Conservation (phyloP, 495 filamentous ascomycete species). For the Penicillium coprophilum region DNA sequence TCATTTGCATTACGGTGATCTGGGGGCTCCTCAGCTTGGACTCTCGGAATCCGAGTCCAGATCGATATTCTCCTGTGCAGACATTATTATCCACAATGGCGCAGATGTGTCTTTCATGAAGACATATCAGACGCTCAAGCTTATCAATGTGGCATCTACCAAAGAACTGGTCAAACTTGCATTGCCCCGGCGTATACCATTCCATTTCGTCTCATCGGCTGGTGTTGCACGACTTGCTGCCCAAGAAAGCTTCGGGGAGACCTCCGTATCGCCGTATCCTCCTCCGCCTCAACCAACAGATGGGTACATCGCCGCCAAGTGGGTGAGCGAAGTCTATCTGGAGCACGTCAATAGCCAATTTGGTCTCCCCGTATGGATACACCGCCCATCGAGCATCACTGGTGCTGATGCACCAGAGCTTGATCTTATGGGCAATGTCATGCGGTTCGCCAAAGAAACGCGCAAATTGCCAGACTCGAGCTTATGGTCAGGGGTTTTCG, state of each 20-base stretch:
- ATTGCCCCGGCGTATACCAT: slow-evolving; percentile 33
- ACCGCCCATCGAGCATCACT: slow-evolving; percentile 37
- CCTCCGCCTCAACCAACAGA: slow-evolving; percentile 25
- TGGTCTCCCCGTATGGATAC: slow-evolving; percentile 40
- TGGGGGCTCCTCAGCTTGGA: slow-evolving; percentile 34
- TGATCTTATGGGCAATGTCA: slow-evolving; percentile 29
- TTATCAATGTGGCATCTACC: slow-evolving; percentile 46
- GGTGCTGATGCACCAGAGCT: slow-evolving; percentile 23
- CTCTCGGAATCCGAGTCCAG: slow-evolving; percentile 26
- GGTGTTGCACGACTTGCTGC: slow-evolving; percentile 27
- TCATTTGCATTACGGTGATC: slow-evolving; percentile 38
- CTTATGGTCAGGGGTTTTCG: slow-evolving; percentile 24
- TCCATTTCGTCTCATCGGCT: slow-evolving; percentile 53
- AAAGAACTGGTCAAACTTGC: slow-evolving; percentile 40
- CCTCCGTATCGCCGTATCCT: slow-evolving; percentile 15
- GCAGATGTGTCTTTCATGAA: slow-evolving; percentile 52
- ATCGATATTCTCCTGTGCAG: slow-evolving; percentile 30
- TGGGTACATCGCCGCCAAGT: slow-evolving; percentile 53
- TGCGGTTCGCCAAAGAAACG: slow-evolving; percentile 19
- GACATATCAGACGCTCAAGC: slow-evolving; percentile 41
- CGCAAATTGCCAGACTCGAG: slow-evolving; percentile 20
- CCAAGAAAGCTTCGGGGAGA: slow-evolving; percentile 22
- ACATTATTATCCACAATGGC: slow-evolving; percentile 54
- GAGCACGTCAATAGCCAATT: slow-evolving; percentile 32
- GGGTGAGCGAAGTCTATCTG: slow-evolving; percentile 53